Conservation (phyloP, 75 land plant species). For the Pinus taeda region DNA sequence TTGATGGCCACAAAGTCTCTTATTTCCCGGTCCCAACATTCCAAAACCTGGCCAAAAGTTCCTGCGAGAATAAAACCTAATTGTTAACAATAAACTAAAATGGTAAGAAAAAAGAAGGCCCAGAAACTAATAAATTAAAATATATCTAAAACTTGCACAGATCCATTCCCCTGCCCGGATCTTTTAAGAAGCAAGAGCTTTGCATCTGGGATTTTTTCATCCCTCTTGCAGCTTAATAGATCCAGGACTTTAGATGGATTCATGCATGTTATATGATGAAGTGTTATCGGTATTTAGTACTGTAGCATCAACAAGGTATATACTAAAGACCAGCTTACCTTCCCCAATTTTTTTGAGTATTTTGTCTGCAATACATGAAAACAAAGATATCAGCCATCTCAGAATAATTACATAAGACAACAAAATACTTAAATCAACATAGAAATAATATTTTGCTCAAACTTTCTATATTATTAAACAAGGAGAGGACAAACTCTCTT, state of each 20-base stretch:
- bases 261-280: background rate
- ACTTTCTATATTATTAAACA: background rate
- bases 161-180: background rate
- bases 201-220: background rate
- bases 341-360: slow-evolving; percentile 94
- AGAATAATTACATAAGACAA: background rate
- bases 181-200: background rate
- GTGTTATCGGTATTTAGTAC: background rate
- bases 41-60: slow-evolving; percentile 91
- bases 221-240: background rate
- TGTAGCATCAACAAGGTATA: background rate
- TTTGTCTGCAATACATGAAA: slow-evolving; percentile 55
- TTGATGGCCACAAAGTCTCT: slow-evolving; percentile 88
- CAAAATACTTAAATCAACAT: background rate
- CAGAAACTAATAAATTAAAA: background rate
- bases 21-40: slow-evolving; percentile 87
- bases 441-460: background rate
- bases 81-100: background rate
- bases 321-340: slow-evolving; percentile 43
- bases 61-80: slow-evolving; percentile 42
- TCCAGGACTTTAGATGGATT: background rate
- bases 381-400: background rate
- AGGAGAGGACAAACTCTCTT: background rate
- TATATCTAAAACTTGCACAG: background rate
- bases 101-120: background rate